phyloP scores from a whole-genome alignment of 2,329 filamentous ascomycete species.

The Claviceps africana region DNA sequence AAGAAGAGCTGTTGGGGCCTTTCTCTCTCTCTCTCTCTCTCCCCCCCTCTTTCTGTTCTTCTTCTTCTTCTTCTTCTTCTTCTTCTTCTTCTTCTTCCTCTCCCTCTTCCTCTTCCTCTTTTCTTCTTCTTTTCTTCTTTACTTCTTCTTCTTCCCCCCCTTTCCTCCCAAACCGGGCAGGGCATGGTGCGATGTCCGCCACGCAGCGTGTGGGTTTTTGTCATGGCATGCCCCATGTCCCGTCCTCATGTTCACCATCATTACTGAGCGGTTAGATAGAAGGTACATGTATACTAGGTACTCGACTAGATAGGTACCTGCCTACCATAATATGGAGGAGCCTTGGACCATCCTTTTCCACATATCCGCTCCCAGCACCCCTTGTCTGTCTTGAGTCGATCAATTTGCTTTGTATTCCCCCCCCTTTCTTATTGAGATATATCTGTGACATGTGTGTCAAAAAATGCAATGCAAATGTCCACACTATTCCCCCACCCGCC shows the following conservation, averaged over 20 bases:
- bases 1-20: too few relatives aligned
- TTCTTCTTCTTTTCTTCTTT: too few relatives aligned
- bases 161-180: too few relatives aligned
- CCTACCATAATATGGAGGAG: not conserved
- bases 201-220: not conserved
- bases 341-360: not conserved
- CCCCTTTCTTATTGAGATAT: not conserved
- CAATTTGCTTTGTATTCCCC: not conserved
- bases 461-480: constrained; percentile 1
- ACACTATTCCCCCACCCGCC: not conserved
- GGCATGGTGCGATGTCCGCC: too few relatives aligned
- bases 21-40: too few relatives aligned
- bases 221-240: not conserved
- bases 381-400: not conserved
- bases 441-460: not conserved
- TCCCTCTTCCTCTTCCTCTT: too few relatives aligned
- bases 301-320: too few relatives aligned
- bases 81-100: too few relatives aligned
- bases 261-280: not conserved
- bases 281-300: not conserved
- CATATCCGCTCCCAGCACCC: not conserved
- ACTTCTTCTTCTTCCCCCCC: too few relatives aligned
- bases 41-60: too few relatives aligned
- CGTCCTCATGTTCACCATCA: not conserved
- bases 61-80: too few relatives aligned